Conservation (phyloP, 768 basidiomycete genomes). For the Phylloporus arenicola region DNA sequence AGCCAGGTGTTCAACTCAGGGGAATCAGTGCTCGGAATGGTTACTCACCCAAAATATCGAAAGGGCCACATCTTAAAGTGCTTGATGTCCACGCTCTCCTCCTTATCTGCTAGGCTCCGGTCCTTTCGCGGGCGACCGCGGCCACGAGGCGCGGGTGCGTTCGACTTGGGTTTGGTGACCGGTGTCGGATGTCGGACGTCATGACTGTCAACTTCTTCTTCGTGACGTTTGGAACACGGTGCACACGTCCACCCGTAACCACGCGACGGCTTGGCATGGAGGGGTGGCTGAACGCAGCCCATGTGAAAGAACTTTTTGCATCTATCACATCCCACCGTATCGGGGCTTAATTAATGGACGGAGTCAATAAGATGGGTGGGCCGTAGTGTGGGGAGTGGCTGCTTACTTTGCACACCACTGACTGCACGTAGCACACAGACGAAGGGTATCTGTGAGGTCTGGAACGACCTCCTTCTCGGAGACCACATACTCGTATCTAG, state of each 20-base stretch:
- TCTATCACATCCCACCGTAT: slow-evolving; percentile 83
- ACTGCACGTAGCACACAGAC: slow-evolving; percentile 79
- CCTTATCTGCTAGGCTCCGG: slow-evolving; percentile 63
- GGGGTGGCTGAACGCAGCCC: slow-evolving; percentile 87
- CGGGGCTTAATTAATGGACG: slow-evolving; percentile 46
- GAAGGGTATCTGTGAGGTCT: slow-evolving; percentile 81
- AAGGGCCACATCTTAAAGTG: slow-evolving; percentile 92
- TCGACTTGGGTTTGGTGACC: slow-evolving; percentile 54
- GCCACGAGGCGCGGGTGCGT: slow-evolving; percentile 66
- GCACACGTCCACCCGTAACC: slow-evolving; percentile 98
- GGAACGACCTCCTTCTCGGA: slow-evolving; percentile 91
- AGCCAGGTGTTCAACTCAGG: slow-evolving; percentile 4
- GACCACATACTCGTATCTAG: slow-evolving; percentile 91
- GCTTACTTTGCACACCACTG: slow-evolving; percentile 87
- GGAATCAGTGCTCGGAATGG: neutral
- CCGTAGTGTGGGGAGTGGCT: slow-evolving; percentile 6
- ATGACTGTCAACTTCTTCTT: slow-evolving; percentile 77
- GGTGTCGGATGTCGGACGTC: slow-evolving; percentile 59
- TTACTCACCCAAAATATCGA: slow-evolving; percentile 89
- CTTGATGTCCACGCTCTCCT: slow-evolving; percentile 72
- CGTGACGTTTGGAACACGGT: slow-evolving; percentile 83
- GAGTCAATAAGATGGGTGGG: slow-evolving; percentile 18
- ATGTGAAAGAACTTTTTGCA: slow-evolving; percentile 96
- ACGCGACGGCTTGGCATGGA: slow-evolving; percentile 85
- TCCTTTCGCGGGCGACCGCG: slow-evolving; percentile 78